Conservation (phyloP, 371 early-diverging fungal genomes). For the Mortierella sp. region DNA sequence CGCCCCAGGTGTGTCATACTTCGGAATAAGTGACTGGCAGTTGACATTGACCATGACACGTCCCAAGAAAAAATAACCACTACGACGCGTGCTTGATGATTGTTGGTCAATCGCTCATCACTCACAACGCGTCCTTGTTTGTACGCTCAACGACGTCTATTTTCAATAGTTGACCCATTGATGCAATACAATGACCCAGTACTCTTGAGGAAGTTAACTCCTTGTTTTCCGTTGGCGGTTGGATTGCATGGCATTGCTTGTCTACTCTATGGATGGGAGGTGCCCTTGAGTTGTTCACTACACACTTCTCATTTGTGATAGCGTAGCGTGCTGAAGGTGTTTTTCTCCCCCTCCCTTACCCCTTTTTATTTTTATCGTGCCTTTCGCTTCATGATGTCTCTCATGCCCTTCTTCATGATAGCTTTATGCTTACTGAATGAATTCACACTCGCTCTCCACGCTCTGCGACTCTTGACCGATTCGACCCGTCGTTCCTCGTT, state of each 20-base stretch:
- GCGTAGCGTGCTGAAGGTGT: not conserved
- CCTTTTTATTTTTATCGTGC: constrained; percentile 1
- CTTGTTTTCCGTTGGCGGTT: constrained; percentile 1
- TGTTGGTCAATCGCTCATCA: not conserved
- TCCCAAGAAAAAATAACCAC: too few species aligned
- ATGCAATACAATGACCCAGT: not conserved
- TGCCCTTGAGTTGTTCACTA: not conserved
- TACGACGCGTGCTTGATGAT: not conserved
- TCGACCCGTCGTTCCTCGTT: not conserved
- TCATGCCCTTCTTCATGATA: too few species aligned
- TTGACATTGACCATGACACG: too few species aligned
- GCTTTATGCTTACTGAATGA: not conserved
- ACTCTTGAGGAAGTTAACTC: not conserved
- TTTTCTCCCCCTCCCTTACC: not conserved
- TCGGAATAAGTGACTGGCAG: too few species aligned
- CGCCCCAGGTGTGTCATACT: not conserved
- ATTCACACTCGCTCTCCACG: not conserved
- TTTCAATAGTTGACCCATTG: not conserved
- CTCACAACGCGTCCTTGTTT: constrained; percentile 5
- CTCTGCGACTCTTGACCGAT: not conserved
- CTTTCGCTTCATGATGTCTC: not conserved
- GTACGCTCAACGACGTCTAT: not conserved
- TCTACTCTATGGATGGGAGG: not conserved
- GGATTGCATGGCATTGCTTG: not conserved
- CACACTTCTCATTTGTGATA: not conserved